phyloP scores from a whole-genome alignment of 495 filamentous ascomycete genomes.

The Tetracladium marchalianum region DNA sequence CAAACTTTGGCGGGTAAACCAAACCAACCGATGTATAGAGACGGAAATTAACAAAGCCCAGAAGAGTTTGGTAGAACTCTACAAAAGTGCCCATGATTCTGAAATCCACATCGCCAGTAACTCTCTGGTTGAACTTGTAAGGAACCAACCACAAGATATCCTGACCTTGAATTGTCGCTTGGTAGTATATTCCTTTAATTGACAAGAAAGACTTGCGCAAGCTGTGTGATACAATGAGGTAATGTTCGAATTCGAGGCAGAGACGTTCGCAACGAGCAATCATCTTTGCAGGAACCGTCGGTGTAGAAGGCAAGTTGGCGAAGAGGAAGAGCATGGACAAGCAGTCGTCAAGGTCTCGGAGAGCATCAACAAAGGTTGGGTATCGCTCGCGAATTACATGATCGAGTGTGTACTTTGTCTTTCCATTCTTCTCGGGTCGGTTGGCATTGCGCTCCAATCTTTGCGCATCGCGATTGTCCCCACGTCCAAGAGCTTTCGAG shows the following conservation, averaged over 20 bases:
- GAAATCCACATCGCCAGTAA: constrained; percentile 91
- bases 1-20: constrained; percentile 91
- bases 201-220: constrained; percentile 92
- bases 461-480: constrained; percentile 76
- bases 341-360: constrained; percentile 93
- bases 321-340: constrained; percentile 96
- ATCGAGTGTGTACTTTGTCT: constrained; percentile 79
- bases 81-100: constrained; percentile 98
- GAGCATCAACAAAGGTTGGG: constrained; percentile 89
- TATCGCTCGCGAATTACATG: constrained; percentile 97
- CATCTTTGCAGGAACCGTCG: constrained; percentile 81
- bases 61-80: constrained; percentile 92
- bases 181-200: constrained; percentile 99
- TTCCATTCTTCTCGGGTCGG: constrained; percentile 73
- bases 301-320: constrained; percentile 84
- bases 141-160: constrained; percentile 96
- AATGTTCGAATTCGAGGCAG: constrained; percentile 92
- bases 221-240: constrained; percentile 81
- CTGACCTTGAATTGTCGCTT: constrained; percentile 96
- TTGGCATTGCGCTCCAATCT: constrained; percentile 49
- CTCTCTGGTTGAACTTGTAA: constrained; percentile 89
- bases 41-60: constrained; percentile 92
- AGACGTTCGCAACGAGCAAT: constrained; percentile 86
- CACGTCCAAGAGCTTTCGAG: constrained; percentile 76
- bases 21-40: constrained; percentile 85